phyloP scores from a whole-genome alignment of 2,329 filamentous ascomycete species.

The Colletotrichum plurivorum region DNA sequence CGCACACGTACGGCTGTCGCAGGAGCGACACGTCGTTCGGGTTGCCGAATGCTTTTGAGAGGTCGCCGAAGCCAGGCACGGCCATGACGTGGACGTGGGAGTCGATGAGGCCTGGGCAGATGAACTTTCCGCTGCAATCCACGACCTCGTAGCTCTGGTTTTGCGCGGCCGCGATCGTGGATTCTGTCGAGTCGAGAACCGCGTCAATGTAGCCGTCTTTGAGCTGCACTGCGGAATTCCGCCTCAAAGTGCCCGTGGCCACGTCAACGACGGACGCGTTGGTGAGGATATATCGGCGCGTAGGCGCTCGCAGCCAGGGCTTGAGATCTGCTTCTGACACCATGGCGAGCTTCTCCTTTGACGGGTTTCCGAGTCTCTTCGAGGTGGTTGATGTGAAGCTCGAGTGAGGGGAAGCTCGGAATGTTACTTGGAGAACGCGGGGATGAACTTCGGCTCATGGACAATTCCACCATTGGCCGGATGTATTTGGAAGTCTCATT shows the following conservation, averaged over 20 bases:
- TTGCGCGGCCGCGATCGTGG: slow-evolving; percentile 12
- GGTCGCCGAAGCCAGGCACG: slow-evolving; percentile 47
- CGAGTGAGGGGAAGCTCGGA: background rate
- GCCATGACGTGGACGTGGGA: slow-evolving; percentile 48
- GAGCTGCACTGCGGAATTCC: slow-evolving; percentile 50
- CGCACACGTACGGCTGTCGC: slow-evolving; percentile 63
- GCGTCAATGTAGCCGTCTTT: slow-evolving; percentile 51
- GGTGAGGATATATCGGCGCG: slow-evolving; percentile 52
- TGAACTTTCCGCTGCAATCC: slow-evolving; percentile 45
- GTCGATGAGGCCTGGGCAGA: slow-evolving; percentile 50
- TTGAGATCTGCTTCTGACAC: slow-evolving; percentile 47
- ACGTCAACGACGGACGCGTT: slow-evolving; percentile 62
- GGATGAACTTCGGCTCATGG: background rate
- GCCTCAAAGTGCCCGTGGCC: slow-evolving; percentile 49
- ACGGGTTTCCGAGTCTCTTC: background rate
- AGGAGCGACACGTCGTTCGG: slow-evolving; percentile 56
- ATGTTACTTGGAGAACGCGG: background rate
- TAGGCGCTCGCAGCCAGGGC: slow-evolving; percentile 51
- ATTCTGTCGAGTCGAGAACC: slow-evolving; percentile 38
- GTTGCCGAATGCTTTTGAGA: slow-evolving; percentile 46
- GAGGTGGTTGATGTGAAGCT: background rate
- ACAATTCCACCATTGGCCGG: no score
- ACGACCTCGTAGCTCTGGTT: slow-evolving; percentile 45
- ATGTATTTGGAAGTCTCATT: background rate
- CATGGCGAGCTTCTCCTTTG: slow-evolving; percentile 34